phyloP scores from a whole-genome alignment of 306 rosid species.

The Acacia crassicarpa region DNA sequence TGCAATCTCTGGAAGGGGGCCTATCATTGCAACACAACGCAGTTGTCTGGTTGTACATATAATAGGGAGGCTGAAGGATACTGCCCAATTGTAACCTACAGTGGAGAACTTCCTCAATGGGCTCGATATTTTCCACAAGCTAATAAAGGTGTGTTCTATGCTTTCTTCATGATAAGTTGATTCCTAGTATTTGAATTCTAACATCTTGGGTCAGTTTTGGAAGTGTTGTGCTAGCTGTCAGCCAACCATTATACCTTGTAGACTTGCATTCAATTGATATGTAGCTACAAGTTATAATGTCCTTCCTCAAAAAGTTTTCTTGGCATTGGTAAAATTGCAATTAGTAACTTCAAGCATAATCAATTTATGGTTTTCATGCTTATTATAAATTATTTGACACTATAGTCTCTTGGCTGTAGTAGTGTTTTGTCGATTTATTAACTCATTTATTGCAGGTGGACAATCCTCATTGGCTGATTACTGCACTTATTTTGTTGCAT shows the following conservation, averaged over 20 bases:
- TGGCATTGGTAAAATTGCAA: not conserved
- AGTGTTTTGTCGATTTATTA: slow-evolving; percentile 8
- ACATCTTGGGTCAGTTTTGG: not conserved
- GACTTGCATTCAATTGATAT: slow-evolving; percentile 26
- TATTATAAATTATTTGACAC: not conserved
- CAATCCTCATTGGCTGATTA: slow-evolving; percentile 98
- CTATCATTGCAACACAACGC: slow-evolving; percentile 92
- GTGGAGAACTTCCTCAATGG: slow-evolving; percentile 95
- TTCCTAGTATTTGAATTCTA: not conserved
- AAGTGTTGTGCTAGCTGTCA: not conserved
- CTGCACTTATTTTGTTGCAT: slow-evolving; percentile 96
- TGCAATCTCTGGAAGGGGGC: slow-evolving; percentile 98
- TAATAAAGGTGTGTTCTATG: slow-evolving; percentile 65
- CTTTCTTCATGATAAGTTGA: slow-evolving; percentile 5
- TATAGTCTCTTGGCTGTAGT: slow-evolving; percentile 18
- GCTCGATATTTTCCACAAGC: slow-evolving; percentile 90
- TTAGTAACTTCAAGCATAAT: slow-evolving; percentile 1
- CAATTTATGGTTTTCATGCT: not conserved
- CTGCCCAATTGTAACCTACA: slow-evolving; percentile 90
- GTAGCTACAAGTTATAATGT: slow-evolving; percentile 14
- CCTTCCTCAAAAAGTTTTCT: not conserved
- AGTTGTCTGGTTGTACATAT: slow-evolving; percentile 94
- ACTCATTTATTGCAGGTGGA: slow-evolving; percentile 68
- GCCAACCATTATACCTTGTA: slow-evolving; percentile 18
- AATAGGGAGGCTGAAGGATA: slow-evolving; percentile 99